Conservation (phyloP, 2,329 filamentous ascomycete genomes). For the Clarireedia homoeocarpa region DNA sequence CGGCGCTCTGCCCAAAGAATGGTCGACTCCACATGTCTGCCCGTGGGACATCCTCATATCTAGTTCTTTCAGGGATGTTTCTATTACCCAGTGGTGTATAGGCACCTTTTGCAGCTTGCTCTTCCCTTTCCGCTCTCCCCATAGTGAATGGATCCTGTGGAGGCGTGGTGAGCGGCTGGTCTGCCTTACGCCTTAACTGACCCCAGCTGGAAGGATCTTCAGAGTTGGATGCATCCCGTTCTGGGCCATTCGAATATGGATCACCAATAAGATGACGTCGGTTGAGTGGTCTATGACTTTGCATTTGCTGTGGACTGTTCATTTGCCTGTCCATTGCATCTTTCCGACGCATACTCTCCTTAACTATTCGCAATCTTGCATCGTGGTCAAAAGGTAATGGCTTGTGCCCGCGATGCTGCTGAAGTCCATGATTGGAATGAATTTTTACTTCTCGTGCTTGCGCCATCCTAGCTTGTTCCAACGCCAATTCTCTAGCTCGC, state of each 20-base stretch:
- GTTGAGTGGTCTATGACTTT: too few species aligned
- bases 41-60: neutral
- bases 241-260: neutral
- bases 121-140: conserved; percentile 22
- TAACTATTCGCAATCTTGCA: neutral
- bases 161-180: neutral
- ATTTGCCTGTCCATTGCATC: too few species aligned
- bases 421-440: conserved; percentile 20
- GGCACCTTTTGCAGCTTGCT: conserved; percentile 15
- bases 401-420: conserved; percentile 21
- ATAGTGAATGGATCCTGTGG: conserved; percentile 13
- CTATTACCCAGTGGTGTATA: conserved; percentile 20
- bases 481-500: conserved; percentile 20
- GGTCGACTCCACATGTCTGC: neutral
- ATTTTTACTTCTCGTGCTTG: conserved; percentile 12
- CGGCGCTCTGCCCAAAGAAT: too few species aligned
- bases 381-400: conserved; percentile 8
- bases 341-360: neutral
- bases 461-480: neutral
- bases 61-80: neutral
- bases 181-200: conserved; percentile 13
- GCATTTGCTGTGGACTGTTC: too few species aligned
- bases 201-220: conserved; percentile 11
- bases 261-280: conserved; percentile 1
- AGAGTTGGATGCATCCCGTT: neutral